Conservation (phyloP, 192 early-diverging fungal species). For the Dissophora ornata region DNA sequence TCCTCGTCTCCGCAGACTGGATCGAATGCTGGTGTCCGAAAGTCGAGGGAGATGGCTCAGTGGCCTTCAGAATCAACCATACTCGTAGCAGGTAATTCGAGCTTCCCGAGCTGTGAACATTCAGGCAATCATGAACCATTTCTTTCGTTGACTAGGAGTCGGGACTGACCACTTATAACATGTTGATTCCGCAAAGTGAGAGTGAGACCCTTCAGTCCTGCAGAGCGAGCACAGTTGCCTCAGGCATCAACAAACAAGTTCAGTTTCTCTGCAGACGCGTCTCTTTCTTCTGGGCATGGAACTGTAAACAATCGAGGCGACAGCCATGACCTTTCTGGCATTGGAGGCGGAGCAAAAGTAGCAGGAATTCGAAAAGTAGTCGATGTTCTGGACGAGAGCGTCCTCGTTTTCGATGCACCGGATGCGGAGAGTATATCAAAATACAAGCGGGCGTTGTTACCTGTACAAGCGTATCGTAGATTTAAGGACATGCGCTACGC, state of each 20-base stretch:
- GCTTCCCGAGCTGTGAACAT: too few species aligned
- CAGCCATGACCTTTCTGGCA: conserved; percentile 1
- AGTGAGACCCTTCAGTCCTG: conserved; percentile 67
- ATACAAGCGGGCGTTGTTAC: conserved; percentile 56
- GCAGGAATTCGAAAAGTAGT: conserved; percentile 59
- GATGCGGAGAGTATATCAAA: conserved; percentile 58
- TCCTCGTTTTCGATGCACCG: conserved; percentile 82
- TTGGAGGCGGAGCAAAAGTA: not conserved
- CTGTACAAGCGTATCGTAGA: conserved; percentile 69
- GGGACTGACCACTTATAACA: too few species aligned
- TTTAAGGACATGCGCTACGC: conserved; percentile 78
- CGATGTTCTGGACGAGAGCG: conserved; percentile 72
- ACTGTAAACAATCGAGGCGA: conserved; percentile 9
- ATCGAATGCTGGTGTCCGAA: not conserved
- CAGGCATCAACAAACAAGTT: conserved; percentile 54
- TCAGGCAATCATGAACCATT: too few species aligned
- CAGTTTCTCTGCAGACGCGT: conserved; percentile 56
- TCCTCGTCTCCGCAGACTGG: not conserved
- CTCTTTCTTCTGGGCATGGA: conserved; percentile 11
- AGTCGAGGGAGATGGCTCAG: conserved; percentile 5
- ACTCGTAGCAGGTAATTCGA: conserved; percentile 41
- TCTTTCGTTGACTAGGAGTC: too few species aligned
- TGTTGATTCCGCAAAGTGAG: too few species aligned
- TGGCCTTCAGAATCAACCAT: conserved; percentile 52
- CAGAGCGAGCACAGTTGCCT: conserved; percentile 61